Conservation (phyloP, 345 rosid species). For the Erodium maritimum region DNA sequence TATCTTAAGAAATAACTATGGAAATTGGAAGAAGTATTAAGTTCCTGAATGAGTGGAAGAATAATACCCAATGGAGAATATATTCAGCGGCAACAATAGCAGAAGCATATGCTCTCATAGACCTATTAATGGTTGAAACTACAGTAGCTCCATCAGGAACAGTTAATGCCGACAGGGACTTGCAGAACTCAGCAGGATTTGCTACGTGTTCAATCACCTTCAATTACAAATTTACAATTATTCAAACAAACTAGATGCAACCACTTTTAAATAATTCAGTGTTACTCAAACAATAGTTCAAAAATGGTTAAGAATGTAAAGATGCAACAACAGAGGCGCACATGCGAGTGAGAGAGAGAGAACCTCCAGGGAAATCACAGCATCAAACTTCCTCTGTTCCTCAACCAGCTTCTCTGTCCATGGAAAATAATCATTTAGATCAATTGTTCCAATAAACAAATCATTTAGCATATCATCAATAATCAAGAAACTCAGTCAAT, state of each 20-base stretch:
- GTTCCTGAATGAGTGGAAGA: slow-evolving; percentile 1
- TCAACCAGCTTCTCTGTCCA: slow-evolving; percentile 69
- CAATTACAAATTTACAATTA: slow-evolving; percentile 3
- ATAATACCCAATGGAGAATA: slow-evolving; percentile 70
- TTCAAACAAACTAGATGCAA: background rate
- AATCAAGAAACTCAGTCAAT: no score
- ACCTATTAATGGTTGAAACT: slow-evolving; percentile 73
- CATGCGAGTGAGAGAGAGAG: background rate
- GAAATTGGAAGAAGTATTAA: background rate
- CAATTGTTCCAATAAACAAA: background rate
- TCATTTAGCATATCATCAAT: background rate
- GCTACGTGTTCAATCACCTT: slow-evolving; percentile 97
- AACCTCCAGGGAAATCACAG: slow-evolving; percentile 80
- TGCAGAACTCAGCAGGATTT: slow-evolving; percentile 81
- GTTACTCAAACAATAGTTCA: background rate
- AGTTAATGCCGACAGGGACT: slow-evolving; percentile 64
- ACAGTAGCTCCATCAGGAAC: slow-evolving; percentile 57
- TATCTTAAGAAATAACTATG: no score
- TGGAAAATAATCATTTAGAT: slow-evolving; percentile 8
- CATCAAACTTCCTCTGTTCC: slow-evolving; percentile 70
- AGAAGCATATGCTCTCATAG: slow-evolving; percentile 76
- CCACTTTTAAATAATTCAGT: background rate
- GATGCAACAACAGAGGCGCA: background rate
- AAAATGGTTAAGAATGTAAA: background rate
- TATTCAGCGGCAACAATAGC: slow-evolving; percentile 87